These are phyloP conservation scores for Penicillium decumbens DNA, from an alignment of 2,329 filamentous ascomycete genomes.

Conservation along the genomic window DNA sequence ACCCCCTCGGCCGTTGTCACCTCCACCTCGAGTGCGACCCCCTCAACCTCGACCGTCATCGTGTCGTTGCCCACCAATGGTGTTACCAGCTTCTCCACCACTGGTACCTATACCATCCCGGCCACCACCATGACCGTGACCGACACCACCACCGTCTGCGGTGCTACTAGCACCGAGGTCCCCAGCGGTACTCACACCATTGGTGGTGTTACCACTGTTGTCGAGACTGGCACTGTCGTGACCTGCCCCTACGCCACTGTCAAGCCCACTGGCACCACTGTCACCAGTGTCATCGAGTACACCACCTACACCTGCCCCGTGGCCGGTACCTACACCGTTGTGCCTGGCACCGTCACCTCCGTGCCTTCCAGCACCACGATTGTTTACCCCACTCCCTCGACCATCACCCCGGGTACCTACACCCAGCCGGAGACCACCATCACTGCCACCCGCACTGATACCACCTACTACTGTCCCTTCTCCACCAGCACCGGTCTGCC, in stretches of 20 bases:
- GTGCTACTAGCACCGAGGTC: constrained; percentile 57
- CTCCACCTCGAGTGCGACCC: constrained; percentile 17
- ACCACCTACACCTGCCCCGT: constrained; percentile 70
- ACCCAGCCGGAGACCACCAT: constrained; percentile 62
- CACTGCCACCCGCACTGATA: constrained; percentile 64
- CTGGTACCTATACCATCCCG: constrained; percentile 71
- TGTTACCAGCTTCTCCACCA: constrained; percentile 55
- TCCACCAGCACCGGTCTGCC: constrained; percentile 39
- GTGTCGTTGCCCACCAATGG: constrained; percentile 45
- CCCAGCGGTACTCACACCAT: constrained; percentile 63
- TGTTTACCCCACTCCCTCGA: constrained; percentile 62
- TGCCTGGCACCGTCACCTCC: constrained; percentile 57
- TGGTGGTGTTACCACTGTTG: constrained; percentile 68
- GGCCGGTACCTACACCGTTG: constrained; percentile 71
- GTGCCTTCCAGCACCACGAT: constrained; percentile 50
- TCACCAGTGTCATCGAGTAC: constrained; percentile 63
- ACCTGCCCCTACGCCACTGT: constrained; percentile 66
- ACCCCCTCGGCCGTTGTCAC: constrained; percentile 18
- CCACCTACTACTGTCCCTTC: constrained; percentile 68
- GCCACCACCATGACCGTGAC: constrained; percentile 66
- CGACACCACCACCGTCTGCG: constrained; percentile 64
- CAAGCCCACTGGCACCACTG: constrained; percentile 53
- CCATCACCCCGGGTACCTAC: constrained; percentile 67
- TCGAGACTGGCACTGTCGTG: constrained; percentile 62
- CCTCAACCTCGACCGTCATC: constrained; percentile 11